Base-by-base conservation (phyloP, 2,329 filamentous ascomycete genomes). In the Fusarium sterilihyphosum region DNA sequence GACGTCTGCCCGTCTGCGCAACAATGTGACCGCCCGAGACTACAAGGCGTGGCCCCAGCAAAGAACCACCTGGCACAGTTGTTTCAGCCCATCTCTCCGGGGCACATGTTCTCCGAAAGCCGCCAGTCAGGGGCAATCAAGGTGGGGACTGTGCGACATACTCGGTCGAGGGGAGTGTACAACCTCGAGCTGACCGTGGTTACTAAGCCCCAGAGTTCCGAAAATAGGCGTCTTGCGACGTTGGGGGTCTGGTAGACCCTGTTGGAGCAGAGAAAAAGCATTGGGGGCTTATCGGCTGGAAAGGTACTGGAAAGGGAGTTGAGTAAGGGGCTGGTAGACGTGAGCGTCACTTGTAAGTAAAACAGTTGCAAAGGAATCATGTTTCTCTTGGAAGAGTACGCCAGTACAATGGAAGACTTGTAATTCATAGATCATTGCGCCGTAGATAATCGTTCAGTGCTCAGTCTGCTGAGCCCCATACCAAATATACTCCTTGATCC, bases 11-110 rank as follows among this genome's bases (percentile, higher is more conserved):
- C 87, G 84, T 82, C 84, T 12, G 82, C 85, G 71, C 78, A 84
- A 18, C 81, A 82, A 88, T 76, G 86, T 88, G 46, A 84, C 88
- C 70, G 83, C 87, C 49, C 82, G 86, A 68, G 86, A 86, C 63
- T 78, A 50, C 47, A 46, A 50, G 87, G 24, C 85, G 84, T 69
- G 85, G 87, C 31, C 87, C 84, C 13, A 84, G 86, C 78, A 83
- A 84, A 17, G 2, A 12, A 5, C 73, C 85, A 22, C 18, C 54
- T 43, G 24, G 18, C 8, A 38, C 52, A 43, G 17, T 38, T 70
- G 53, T 72, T 64, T 67, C 63, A 56, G 57, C 63, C 59, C 59
- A 40, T 38, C 41, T 54, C 31, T 26, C 37, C 57, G 44, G 57
- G 44, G 79, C 76, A 79, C 54, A 79, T 81, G 57, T 81, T 78